Evolutionary conservation across 1,284 basidiomycete species (phyloP), one percentile per base, ranked within the genome.

Genomic region (Entoloma clypeatum): DNA sequence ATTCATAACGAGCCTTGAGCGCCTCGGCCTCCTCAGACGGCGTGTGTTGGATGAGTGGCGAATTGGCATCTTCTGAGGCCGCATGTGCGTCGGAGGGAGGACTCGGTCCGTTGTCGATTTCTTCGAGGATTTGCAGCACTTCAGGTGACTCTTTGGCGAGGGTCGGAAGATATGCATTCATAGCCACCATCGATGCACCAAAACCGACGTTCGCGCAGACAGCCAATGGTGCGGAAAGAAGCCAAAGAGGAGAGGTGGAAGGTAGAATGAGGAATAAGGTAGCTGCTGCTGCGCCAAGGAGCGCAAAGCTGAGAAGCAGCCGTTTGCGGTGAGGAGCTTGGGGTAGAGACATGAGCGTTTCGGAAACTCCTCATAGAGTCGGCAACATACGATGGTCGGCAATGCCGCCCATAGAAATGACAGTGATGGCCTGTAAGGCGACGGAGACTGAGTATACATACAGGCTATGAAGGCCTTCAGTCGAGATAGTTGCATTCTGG

Each of bases 371-470:
- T 31, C 35, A n/a, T 4, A 28, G 36, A 36, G 2, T 13, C 34
- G n/a, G 24, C 39, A 21, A 70, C 86, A 43, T 56, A 92, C 91
- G 79, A 50, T 86, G 77, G 62, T 96, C 89, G 2, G 92, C 92
- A 40, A 92, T 81, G 9, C 80, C 80, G 11, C 91, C 89, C 72
- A 93, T 86, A 7, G 90, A 92, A 47, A 95, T 92, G 34, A 96
- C 91, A 0, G 85, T 87, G 11, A 95, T 57, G 0, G 92, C 92
- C 58, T 96, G 93, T 0, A 92, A 60, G 0, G 82, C 81, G 0
- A 96, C 92, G 0, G 88, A 89, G 6, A 80, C 68, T 0, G 91
- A 93, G 61, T 90, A 88, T 21, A 87, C 77, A 57, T 93, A 94
- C 39, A 95, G 68, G 55, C 91, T 93, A 51, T 11, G 25, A 5